phyloP scores from a whole-genome alignment of 2,329 filamentous ascomycete species.

The Gaeumannomyces sp. region DNA sequence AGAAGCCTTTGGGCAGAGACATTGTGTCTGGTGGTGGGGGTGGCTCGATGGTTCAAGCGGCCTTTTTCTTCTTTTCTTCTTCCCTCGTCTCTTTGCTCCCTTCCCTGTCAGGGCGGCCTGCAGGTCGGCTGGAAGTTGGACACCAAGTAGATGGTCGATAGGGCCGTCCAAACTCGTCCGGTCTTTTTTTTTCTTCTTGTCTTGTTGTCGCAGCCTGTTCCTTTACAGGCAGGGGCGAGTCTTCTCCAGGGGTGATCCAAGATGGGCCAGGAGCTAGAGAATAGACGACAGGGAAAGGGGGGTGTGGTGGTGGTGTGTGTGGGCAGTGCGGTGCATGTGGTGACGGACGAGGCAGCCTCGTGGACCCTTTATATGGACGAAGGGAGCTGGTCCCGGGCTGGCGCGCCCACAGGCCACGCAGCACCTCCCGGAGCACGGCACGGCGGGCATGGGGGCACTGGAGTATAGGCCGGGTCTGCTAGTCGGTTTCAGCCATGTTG shows the following conservation, averaged over 20 bases:
- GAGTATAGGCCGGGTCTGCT: slow-evolving; percentile 3
- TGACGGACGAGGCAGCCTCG: background rate
- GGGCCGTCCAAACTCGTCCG: background rate
- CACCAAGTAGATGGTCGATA: background rate
- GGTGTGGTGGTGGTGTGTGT: background rate
- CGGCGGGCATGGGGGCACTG: background rate
- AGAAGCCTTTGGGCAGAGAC: slow-evolving; percentile 62
- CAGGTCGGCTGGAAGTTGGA: background rate
- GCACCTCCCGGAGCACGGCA: background rate
- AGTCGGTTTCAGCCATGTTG: slow-evolving; percentile 15
- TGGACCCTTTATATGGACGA: background rate
- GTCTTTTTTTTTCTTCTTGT: background rate
- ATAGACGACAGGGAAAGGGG: background rate
- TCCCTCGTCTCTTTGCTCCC: background rate
- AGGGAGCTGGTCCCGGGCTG: background rate
- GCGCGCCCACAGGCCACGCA: background rate
- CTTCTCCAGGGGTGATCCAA: background rate
- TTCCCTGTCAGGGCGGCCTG: background rate
- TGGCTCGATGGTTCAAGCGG: background rate
- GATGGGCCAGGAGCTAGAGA: background rate
- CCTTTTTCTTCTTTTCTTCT: background rate
- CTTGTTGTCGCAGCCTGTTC: background rate
- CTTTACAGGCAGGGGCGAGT: background rate
- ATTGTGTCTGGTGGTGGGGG: slow-evolving; percentile 28
- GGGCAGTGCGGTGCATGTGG: background rate